phyloP scores from a whole-genome alignment of 2,329 filamentous ascomycete species.

The Aspergillus carbonarius region DNA sequence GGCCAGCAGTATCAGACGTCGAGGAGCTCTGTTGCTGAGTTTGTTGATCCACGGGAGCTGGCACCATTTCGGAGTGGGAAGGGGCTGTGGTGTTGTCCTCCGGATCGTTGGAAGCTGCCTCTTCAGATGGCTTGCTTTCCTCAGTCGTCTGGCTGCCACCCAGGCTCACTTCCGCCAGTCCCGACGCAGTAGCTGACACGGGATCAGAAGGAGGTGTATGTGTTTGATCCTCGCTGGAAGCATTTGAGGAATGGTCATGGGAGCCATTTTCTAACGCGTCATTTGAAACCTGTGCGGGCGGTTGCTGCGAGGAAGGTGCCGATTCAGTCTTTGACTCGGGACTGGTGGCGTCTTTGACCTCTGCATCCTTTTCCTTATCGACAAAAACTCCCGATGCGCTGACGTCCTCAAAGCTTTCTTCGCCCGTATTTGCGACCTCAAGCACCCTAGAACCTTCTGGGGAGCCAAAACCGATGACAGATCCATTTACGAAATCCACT shows the following conservation, averaged over 20 bases:
- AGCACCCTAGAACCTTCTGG: slow-evolving; percentile 68
- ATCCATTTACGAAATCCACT: slow-evolving; percentile 43
- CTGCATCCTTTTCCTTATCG: slow-evolving; percentile 69
- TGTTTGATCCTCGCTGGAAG: slow-evolving; percentile 18
- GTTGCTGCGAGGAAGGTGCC: slow-evolving; percentile 16
- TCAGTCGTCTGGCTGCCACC: slow-evolving; percentile 57
- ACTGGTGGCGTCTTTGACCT: slow-evolving; percentile 50
- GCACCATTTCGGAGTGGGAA: slow-evolving; percentile 66
- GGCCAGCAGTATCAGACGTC: slow-evolving; percentile 19
- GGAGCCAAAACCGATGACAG: slow-evolving; percentile 47
- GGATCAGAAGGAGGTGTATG: slow-evolving; percentile 31
- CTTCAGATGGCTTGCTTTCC: slow-evolving; percentile 20
- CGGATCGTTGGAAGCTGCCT: slow-evolving; percentile 7
- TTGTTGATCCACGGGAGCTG: slow-evolving; percentile 58
- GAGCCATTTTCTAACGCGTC: background rate
- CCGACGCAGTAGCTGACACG: slow-evolving; percentile 52
- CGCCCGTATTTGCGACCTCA: slow-evolving; percentile 76
- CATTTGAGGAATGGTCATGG: background rate
- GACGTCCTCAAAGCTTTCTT: slow-evolving; percentile 94
- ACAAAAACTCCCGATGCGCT: slow-evolving; percentile 66
- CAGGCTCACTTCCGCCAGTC: slow-evolving; percentile 59
- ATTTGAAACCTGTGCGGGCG: background rate
- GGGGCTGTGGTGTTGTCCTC: slow-evolving; percentile 35
- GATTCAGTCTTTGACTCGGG: slow-evolving; percentile 24
- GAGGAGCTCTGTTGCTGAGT: slow-evolving; percentile 23